Base-by-base conservation (phyloP, 108 stramenopile genomes). In the Thalassiosira profunda region DNA sequence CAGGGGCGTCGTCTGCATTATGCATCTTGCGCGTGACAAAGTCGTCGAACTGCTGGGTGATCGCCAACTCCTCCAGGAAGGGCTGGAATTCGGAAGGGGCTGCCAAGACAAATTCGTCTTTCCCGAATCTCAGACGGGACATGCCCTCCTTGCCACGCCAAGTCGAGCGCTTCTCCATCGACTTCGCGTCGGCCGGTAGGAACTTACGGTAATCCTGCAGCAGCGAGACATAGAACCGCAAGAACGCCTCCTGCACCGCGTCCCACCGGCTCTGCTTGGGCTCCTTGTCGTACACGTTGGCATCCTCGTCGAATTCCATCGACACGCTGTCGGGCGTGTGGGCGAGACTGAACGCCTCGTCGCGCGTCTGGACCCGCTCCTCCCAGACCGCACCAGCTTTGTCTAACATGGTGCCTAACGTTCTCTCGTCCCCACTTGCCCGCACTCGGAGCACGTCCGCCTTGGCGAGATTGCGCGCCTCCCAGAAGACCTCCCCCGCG, bases 31-130 rank as follows among this genome's bases (percentile, higher is more conserved):
- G 90, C 8, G 90, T 89, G 25, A 96, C 77, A 65, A 93, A 96
- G 45, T 88, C 87, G 58, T 92, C 88, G 64, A 96, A 96, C 47
- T 87, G 87, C 48, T 96, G 95, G 8, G 92, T 93, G 45, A 25
- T 42, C 18, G 74, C 78, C 11, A 96, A 52, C 43, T 86, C 86
- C 10, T 59, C 43, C 25, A 93, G 48, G 38, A 90, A 93, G 0
- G 77, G 60, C 14, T 63, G 69, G 51, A 87, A 84, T 7, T 88
- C 84, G 3, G 72, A 33, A 15, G 70, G 79, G 41, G 85, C 77
- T 1, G 67, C 70, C n/a, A 46, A 28, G 20, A 92, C 58, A 52
- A 91, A 92, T 21, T 68, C 81, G 7, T 83, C 83, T 15, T 36
- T 44, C 43, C 81, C 63, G 59, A 89, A 92, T 6, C 59, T 65